A percentile compares a stretch with the other conserved stretches of the same genome.
These are phyloP conservation scores for Uromyces viciae-fabae DNA, from an alignment of 1,284 basidiomycete species.

Conservation along the genomic window DNA sequence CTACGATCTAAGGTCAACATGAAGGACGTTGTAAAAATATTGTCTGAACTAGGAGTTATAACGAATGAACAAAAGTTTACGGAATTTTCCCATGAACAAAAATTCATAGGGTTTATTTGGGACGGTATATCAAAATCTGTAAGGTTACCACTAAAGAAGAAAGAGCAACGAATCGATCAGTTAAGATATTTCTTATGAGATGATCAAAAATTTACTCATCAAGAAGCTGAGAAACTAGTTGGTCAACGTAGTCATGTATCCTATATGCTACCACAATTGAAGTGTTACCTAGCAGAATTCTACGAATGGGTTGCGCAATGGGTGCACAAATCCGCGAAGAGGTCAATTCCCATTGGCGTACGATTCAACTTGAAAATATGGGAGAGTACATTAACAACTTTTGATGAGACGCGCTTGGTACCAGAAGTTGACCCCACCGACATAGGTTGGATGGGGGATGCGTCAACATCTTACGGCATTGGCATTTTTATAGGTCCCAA, in stretches of 20 bases:
- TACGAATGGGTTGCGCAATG: not conserved
- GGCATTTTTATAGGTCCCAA: not conserved
- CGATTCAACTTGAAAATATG: not conserved
- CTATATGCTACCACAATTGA: not conserved
- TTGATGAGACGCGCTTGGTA: not conserved
- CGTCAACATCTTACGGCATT: not conserved
- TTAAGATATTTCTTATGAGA: not conserved
- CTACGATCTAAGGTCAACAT: no score
- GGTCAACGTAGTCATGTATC: not conserved
- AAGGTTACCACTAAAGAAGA: not conserved
- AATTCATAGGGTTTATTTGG: slow-evolving; percentile 19
- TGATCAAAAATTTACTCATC: not conserved
- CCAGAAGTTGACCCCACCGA: not conserved
- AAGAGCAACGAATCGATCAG: not conserved
- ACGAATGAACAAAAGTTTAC: not conserved
- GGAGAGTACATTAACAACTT: not conserved
- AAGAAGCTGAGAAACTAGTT: not conserved
- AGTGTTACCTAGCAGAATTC: not conserved
- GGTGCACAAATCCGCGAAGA: not conserved
- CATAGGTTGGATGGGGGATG: slow-evolving; percentile 1
- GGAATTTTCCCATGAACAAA: not conserved
- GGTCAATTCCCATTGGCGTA: not conserved
- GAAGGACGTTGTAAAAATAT: no score
- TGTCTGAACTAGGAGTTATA: no score
- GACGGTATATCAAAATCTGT: not conserved